Conservation (phyloP, 495 filamentous ascomycete species). For the Xanthoparmelia taractica region DNA sequence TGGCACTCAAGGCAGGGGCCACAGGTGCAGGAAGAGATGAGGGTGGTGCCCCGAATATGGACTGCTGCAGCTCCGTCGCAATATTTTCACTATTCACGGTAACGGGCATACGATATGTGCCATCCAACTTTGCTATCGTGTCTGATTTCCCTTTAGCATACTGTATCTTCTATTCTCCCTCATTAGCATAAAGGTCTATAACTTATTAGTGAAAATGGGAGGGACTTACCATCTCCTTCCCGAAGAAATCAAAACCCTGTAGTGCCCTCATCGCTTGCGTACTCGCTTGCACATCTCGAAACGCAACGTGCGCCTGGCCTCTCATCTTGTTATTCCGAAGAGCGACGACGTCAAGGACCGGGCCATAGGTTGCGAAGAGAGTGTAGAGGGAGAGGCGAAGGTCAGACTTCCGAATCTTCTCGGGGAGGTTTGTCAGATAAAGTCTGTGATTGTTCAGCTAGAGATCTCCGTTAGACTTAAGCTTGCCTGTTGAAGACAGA, state of each 20-base stretch:
- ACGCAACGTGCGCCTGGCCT: slow-evolving; percentile 90
- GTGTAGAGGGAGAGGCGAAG: slow-evolving; percentile 79
- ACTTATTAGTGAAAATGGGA: no score
- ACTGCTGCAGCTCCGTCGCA: slow-evolving; percentile 72
- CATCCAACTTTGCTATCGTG: slow-evolving; percentile 80
- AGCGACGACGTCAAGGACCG: slow-evolving; percentile 87
- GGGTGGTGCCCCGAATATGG: slow-evolving; percentile 68
- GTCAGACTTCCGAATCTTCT: slow-evolving; percentile 79
- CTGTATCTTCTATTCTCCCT: slow-evolving; percentile 59
- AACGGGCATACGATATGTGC: slow-evolving; percentile 65
- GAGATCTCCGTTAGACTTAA: slow-evolving; percentile 27
- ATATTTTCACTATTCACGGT: slow-evolving; percentile 41
- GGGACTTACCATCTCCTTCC: slow-evolving; percentile 69
- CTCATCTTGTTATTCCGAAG: slow-evolving; percentile 85
- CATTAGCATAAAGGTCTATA: background rate
- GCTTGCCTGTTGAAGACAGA: slow-evolving; percentile 10
- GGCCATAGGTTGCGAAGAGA: slow-evolving; percentile 87
- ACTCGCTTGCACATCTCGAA: slow-evolving; percentile 74
- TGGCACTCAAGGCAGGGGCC: slow-evolving; percentile 34
- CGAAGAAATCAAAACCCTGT: slow-evolving; percentile 81
- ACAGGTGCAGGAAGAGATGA: slow-evolving; percentile 35
- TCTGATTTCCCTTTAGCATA: slow-evolving; percentile 85
- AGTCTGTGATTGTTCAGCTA: slow-evolving; percentile 47
- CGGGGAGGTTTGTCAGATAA: slow-evolving; percentile 77
- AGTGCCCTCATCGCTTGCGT: slow-evolving; percentile 84